A percentile compares a stretch with the other conserved stretches of the same genome.
phyloP scores from a whole-genome alignment of 23 red algal species.

The Cyanidioschyzon merolae region DNA sequence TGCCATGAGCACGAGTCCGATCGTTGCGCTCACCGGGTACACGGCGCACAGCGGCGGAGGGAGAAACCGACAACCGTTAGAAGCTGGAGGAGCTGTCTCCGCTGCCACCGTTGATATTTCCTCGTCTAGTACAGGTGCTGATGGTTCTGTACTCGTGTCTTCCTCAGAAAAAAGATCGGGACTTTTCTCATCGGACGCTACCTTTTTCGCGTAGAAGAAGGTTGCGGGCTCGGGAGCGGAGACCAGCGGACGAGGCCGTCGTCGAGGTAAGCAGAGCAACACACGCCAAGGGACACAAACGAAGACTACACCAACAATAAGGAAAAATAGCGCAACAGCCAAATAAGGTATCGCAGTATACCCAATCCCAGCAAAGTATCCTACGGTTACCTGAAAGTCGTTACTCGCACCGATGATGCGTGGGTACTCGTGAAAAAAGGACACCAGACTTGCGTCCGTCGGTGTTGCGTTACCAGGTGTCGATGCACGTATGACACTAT shows the following conservation, averaged over 20 bases:
- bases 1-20: neutral
- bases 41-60: neutral
- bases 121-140: neutral
- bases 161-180: neutral
- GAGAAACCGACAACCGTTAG: neutral
- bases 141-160: neutral
- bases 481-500: neutral
- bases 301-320: neutral
- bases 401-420: neutral
- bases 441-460: neutral
- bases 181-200: neutral
- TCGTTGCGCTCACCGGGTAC: neutral
- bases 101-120: neutral
- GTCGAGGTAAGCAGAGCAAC: neutral
- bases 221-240: neutral
- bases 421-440: neutral
- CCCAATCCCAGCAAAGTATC: neutral
- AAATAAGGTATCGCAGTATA: conserved; percentile 5
- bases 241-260: neutral
- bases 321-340: neutral
- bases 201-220: neutral
- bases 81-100: neutral
- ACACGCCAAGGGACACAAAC: neutral
- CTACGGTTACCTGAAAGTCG: neutral
- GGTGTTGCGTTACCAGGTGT: neutral